phyloP scores from a whole-genome alignment of 2,329 filamentous ascomycete species.

The Fusarium miscanthi region DNA sequence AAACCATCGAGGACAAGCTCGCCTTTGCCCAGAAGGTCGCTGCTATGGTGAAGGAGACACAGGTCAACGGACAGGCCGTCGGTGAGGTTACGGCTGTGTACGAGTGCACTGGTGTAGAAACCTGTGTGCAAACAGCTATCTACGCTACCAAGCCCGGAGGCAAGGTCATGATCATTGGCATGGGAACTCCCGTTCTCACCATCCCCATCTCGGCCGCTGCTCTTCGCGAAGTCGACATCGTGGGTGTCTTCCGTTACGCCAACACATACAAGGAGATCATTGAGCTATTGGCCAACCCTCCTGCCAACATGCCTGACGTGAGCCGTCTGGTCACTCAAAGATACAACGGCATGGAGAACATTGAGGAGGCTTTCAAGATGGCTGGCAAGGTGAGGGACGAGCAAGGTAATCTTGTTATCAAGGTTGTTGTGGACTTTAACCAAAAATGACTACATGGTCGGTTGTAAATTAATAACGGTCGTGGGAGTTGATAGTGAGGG shows the following conservation, averaged over 20 bases:
- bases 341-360: constrained; percentile 70
- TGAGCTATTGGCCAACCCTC: constrained; percentile 60
- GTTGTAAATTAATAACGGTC: constrained; percentile 17
- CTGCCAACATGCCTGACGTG: constrained; percentile 70
- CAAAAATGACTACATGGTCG: constrained; percentile 24
- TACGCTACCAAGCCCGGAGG: constrained; percentile 76
- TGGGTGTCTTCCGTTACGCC: constrained; percentile 78
- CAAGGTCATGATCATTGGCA: constrained; percentile 76
- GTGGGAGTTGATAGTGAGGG: constrained; percentile 9
- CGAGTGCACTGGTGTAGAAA: constrained; percentile 83
- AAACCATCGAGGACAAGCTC: constrained; percentile 64
- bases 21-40: constrained; percentile 63
- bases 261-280: constrained; percentile 75
- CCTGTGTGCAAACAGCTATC: constrained; percentile 79
- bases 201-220: constrained; percentile 76
- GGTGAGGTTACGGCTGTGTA: constrained; percentile 75
- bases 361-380: constrained; percentile 77
- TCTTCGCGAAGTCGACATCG: constrained; percentile 76
- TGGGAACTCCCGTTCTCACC: constrained; percentile 77
- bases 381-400: constrained; percentile 77
- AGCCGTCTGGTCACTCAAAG: constrained; percentile 77
- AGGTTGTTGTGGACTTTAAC: constrained; percentile 72
- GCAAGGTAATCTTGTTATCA: constrained; percentile 76
- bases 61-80: constrained; percentile 58
- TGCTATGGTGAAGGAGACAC: constrained; percentile 52